Evolutionary conservation across 768 basidiomycete genomes (phyloP).

Genomic region (Psilocybe azurescens): DNA sequence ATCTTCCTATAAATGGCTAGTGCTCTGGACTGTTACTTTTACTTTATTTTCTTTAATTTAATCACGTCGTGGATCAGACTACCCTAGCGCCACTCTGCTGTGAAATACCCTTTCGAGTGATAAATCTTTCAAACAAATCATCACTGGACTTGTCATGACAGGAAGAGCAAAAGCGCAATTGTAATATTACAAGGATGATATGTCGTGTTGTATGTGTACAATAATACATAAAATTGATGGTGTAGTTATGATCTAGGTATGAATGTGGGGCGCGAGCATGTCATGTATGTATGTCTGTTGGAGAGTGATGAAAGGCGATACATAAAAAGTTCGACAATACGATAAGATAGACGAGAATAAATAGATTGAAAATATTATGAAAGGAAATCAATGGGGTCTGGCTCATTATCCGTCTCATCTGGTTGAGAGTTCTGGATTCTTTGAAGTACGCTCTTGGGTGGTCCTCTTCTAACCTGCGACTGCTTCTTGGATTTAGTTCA

Average conservation of each 20-base stretch:
- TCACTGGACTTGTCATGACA: neutral
- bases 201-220: neutral
- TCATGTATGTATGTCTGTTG: neutral
- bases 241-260: neutral
- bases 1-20: slow-evolving; percentile 5
- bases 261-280: neutral
- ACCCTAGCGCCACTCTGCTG: neutral
- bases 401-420: slow-evolving; percentile 40
- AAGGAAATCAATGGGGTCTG: slow-evolving; percentile 53
- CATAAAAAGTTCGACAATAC: neutral
- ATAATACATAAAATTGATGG: neutral
- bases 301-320: neutral
- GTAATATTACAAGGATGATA: neutral
- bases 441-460: slow-evolving; percentile 43
- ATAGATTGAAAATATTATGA: slow-evolving; percentile 32
- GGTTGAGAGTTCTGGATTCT: slow-evolving; percentile 37
- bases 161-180: neutral
- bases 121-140: neutral
- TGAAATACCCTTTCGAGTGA: neutral
- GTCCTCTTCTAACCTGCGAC: slow-evolving; percentile 30
- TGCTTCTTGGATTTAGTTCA: neutral
- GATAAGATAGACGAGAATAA: neutral
- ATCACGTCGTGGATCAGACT: neutral
- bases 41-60: neutral
- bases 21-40: neutral